Evolutionary conservation across 441 rosid genomes (phyloP), one percentile per base, ranked within the genome.

Genomic region (Mallotus japonicus): DNA sequence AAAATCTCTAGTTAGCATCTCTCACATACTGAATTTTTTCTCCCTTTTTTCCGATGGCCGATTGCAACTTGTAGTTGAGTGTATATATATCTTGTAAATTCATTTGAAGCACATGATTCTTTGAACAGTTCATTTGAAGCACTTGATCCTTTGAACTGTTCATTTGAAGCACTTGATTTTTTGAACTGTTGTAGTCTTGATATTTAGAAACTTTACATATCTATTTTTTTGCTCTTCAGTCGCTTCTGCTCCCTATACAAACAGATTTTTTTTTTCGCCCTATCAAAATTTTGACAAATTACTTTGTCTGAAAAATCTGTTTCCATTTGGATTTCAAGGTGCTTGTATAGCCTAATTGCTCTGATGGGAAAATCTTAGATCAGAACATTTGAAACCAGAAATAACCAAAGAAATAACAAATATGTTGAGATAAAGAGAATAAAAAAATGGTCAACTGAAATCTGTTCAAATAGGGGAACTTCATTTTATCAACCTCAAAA

Each of bases 291-390:
- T 28, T 28, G 32, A 28, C 32, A 28, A 28, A 28, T 28, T 28
- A 28, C 32, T 28, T 28, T 28, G 1, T 28, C 32, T 1, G n/a
- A 28, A 28, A 28, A 28, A 28, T 28, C 32, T 28, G 32, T 28
- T 28, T 28, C 42, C 40, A 4, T 37, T 37, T 6, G 40, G 40
- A 37, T 37, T 37, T 37, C 0, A 37, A 37, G 40, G 40, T 5
- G 40, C 16, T 13, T 50, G 73, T 81, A 84, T 75, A 49, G 70
- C 69, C 85, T 79, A 70, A 79, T 79, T 62, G 73, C 37, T 66
- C 49, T 79, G 71, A 77, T 32, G 75, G 72, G 75, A 62, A 14
- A 74, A 73, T 68, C 79, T 79, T 50, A 40, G 74, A 10, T 47
- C 72, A 11, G 17, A 0, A 7, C 9, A 10, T 50, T 50, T 11